These are phyloP conservation scores for Talaromyces thailandensis DNA, from an alignment of 495 filamentous ascomycete species.

Conservation along the genomic window DNA sequence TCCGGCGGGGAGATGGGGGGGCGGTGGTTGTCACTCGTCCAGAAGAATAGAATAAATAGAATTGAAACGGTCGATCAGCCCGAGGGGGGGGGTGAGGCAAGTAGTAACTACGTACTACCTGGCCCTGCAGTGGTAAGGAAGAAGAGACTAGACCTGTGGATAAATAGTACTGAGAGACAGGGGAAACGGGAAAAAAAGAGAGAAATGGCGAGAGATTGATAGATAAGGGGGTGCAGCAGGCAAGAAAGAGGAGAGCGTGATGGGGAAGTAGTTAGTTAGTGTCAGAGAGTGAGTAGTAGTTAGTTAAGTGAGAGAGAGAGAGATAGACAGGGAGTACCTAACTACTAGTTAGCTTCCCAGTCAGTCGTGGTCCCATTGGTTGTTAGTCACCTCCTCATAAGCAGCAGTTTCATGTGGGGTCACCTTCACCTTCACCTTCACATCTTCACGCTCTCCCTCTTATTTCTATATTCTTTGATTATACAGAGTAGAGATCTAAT, in stretches of 20 bases:
- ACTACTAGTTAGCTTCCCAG: not conserved
- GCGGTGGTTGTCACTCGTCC: not conserved
- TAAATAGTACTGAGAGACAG: not conserved
- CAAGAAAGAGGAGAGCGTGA: not conserved
- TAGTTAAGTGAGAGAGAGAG: too few species aligned
- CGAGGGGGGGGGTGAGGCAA: not conserved
- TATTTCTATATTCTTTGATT: not conserved
- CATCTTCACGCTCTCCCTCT: too few species aligned
- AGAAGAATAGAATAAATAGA: not conserved
- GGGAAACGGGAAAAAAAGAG: not conserved
- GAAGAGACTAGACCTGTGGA: not conserved
- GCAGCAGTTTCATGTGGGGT: not conserved
- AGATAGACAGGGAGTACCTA: not conserved
- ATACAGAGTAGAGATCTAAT: too few species aligned
- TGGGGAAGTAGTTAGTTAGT: too few species aligned
- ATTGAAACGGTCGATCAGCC: not conserved
- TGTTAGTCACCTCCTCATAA: not conserved
- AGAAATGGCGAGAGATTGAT: not conserved
- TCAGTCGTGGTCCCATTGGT: too few species aligned
- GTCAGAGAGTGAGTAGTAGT: too few species aligned
- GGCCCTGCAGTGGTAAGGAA: not conserved
- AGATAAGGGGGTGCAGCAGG: not conserved
- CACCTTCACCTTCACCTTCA: not conserved
- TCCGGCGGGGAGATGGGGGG: conserved; percentile 11
- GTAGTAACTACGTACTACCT: not conserved